These are phyloP conservation scores for Diplodia seriata DNA, from an alignment of 2,329 filamentous ascomycete species.

Conservation along the genomic window DNA sequence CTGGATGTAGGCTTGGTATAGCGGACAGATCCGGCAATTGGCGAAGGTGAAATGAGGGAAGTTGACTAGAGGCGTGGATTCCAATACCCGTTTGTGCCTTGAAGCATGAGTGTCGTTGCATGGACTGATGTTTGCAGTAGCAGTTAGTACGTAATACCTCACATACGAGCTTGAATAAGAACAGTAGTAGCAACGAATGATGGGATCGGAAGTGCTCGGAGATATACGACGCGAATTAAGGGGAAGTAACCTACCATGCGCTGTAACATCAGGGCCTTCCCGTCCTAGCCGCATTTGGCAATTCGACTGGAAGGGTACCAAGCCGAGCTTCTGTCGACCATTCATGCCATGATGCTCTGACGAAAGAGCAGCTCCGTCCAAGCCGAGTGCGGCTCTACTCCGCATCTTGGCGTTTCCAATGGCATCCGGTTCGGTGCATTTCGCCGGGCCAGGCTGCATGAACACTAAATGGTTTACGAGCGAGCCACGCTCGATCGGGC, in stretches of 20 bases:
- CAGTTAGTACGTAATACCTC: not conserved
- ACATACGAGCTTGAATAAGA: not conserved
- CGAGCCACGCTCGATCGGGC: not conserved
- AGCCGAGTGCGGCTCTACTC: conserved; percentile 23
- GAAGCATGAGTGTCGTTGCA: not conserved
- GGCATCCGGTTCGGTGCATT: conserved; percentile 3
- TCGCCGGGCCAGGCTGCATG: conserved; percentile 14
- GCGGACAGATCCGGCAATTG: not conserved
- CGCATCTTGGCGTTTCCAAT: conserved; percentile 12
- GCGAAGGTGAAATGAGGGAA: not conserved
- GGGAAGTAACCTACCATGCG: not conserved
- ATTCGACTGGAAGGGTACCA: not conserved
- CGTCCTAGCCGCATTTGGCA: not conserved
- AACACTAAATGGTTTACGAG: conserved; percentile 12
- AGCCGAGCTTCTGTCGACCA: not conserved
- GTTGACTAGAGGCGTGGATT: no score
- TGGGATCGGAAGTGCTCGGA: not conserved
- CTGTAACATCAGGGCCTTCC: not conserved
- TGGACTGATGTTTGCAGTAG: not conserved
- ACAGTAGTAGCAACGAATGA: no score
- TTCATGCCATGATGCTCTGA: not conserved
- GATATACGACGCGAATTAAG: not conserved
- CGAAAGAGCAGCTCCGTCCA: not conserved
- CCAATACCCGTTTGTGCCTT: no score
- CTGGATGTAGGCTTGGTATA: not conserved